Evolutionary conservation across 495 filamentous ascomycete genomes (phyloP).

Genomic region (Sordaria brevicollis): DNA sequence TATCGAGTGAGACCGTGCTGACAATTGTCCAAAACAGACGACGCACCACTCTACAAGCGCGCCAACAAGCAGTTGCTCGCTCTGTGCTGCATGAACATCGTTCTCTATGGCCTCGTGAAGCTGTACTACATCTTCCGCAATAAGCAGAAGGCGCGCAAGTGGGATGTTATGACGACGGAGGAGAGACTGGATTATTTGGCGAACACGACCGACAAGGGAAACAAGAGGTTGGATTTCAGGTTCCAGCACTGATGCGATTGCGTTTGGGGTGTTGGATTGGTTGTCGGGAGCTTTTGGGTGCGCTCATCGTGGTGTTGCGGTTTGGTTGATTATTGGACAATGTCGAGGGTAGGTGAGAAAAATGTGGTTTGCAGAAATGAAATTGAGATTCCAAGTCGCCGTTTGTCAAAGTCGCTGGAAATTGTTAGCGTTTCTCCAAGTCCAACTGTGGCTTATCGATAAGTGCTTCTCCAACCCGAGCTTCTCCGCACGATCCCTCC

Average conservation of each 20-base stretch:
- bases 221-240: constrained; percentile 58
- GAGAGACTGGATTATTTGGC: constrained; percentile 54
- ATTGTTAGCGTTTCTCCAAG: background rate
- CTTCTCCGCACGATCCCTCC: background rate
- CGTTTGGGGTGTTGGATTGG: background rate
- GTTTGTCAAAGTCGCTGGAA: background rate
- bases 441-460: background rate
- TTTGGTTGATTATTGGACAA: background rate
- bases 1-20: constrained; percentile 20
- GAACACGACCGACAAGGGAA: constrained; percentile 59
- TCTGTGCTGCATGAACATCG: constrained; percentile 44
- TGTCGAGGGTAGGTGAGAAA: background rate
- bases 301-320: background rate
- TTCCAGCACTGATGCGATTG: constrained; percentile 27
- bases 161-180: constrained; percentile 54
- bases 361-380: background rate
- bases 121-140: constrained; percentile 55
- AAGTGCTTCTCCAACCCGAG: background rate
- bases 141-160: constrained; percentile 27
- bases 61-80: constrained; percentile 54
- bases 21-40: constrained; percentile 36
- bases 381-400: background rate
- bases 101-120: constrained; percentile 47
- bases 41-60: constrained; percentile 50
- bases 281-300: background rate